Conservation (phyloP, 176 grass and related monocot genomes). For the Musa itinerans region DNA sequence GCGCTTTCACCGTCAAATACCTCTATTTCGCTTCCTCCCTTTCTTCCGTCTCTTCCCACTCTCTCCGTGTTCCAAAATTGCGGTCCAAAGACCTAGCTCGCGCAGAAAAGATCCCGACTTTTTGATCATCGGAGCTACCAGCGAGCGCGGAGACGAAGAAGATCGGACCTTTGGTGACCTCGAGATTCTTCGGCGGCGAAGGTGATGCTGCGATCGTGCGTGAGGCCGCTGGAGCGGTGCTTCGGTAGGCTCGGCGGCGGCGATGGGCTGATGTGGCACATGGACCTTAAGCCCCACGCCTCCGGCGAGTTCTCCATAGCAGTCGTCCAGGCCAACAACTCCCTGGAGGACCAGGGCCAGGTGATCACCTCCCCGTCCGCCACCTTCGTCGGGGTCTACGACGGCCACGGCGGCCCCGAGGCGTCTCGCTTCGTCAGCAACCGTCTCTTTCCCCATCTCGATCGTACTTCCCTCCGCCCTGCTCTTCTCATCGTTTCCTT, state of each 20-base stretch:
- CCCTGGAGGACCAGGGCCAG: slow-evolving; percentile 5
- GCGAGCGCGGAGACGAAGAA: not conserved
- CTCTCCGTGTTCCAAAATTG: not conserved
- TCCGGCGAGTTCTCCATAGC: slow-evolving; percentile 7
- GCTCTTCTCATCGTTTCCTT: not conserved
- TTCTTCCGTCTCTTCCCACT: not conserved
- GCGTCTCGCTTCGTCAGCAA: slow-evolving; percentile 14
- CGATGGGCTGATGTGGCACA: slow-evolving; percentile 9
- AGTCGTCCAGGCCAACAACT: slow-evolving; percentile 4
- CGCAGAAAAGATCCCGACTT: not conserved
- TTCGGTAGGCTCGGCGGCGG: slow-evolving; percentile 5
- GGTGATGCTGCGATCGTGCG: not conserved
- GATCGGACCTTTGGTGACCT: not conserved
- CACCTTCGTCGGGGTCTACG: slow-evolving; percentile 8
- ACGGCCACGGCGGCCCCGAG: slow-evolving; percentile 6
- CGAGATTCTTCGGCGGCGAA: not conserved
- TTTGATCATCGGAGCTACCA: not conserved
- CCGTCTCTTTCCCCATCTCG: slow-evolving; percentile 4
- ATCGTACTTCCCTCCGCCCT: not conserved
- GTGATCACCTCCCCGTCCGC: slow-evolving; percentile 1
- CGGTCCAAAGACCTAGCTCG: not conserved
- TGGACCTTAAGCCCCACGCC: slow-evolving; percentile 3
- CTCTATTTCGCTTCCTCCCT: not conserved
- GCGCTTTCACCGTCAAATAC: not conserved
- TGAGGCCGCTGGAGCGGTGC: slow-evolving; percentile 6